Conservation (phyloP, 2,329 filamentous ascomycete species). For the Cercospora sp. region DNA sequence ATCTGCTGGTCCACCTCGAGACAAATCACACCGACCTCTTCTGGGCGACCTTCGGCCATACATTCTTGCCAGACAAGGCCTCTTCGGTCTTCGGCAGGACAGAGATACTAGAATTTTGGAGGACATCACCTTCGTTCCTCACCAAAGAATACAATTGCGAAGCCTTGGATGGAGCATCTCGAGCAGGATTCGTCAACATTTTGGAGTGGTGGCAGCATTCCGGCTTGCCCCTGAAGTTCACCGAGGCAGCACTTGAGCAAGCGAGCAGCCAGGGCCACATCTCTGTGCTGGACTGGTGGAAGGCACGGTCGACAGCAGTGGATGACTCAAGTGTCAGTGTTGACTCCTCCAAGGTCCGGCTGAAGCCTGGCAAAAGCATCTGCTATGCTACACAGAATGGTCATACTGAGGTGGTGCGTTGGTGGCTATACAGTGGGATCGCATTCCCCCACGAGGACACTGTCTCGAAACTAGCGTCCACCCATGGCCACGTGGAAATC, state of each 20-base stretch:
- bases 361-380: conserved; percentile 83
- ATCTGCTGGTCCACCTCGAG: conserved; percentile 72
- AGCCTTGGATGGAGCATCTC: conserved; percentile 82
- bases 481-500: conserved; percentile 80
- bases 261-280: conserved; percentile 82
- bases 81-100: conserved; percentile 82
- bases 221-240: conserved; percentile 78
- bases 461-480: conserved; percentile 79
- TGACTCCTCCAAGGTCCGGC: conserved; percentile 47
- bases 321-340: conserved; percentile 33
- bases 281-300: conserved; percentile 93
- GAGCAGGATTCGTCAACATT: conserved; percentile 79
- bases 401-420: conserved; percentile 72
- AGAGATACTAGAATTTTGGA: conserved; percentile 90
- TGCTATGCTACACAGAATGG: conserved; percentile 82
- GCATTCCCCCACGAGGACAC: conserved; percentile 77
- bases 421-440: conserved; percentile 84
- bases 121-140: conserved; percentile 75
- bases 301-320: conserved; percentile 51
- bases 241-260: conserved; percentile 81
- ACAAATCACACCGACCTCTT: conserved; percentile 71
- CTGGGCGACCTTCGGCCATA: conserved; percentile 78
- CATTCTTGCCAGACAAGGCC: conserved; percentile 82
- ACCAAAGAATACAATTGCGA: conserved; percentile 85
- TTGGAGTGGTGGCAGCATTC: conserved; percentile 90